Evolutionary conservation across 805 yeast species (phyloP), one percentile per base, ranked within the genome.

Genomic region (Kazachstania martiniae): DNA sequence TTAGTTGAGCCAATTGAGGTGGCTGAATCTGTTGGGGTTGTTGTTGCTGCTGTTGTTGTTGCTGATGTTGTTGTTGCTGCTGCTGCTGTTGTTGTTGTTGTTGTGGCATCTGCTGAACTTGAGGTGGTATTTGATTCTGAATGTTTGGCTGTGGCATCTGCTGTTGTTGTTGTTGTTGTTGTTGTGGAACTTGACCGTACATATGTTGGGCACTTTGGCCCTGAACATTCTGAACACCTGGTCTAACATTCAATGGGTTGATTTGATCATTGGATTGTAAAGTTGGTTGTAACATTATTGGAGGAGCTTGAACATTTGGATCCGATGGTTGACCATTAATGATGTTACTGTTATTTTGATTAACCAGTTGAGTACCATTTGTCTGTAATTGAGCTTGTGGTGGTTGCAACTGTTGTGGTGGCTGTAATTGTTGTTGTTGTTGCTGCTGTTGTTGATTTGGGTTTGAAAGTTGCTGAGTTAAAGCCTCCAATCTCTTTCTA

Each of bases 401-500:
- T 17, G 31, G 34, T n/a, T 21, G 12, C 25, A 18, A 17, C 21
- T 33, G 39, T 13, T 26, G 34, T 14, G 28, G 37, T 10, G 23
- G 33, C 9, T 10, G 18, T 22, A 12, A 26, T 12, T 25, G 28
- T 15, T 48, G 34, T 23, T 25, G 32, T 21, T 32, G 45, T 21
- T 21, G 35, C 22, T 16, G 29, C 39, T 27, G 38, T 22, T 29
- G 33, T n/a, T 15, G 40, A 28, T 47, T 30, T 29, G 47, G 65
- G 30, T 59, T 63, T 31, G 59, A 63, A 28, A 55, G 38, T 28
- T 58, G 61, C 51, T 75, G 74, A 34, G 77, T 73, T 51, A 91
- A 66, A 46, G 86, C 94, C 43, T 86, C 91, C 46, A 91, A 70
- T 46, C 98, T 74, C 29, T 89, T 87, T 62, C 85, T 86, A 50